Conservation (phyloP, 805 yeast genomes). For the Myxozyma nipponensis region DNA sequence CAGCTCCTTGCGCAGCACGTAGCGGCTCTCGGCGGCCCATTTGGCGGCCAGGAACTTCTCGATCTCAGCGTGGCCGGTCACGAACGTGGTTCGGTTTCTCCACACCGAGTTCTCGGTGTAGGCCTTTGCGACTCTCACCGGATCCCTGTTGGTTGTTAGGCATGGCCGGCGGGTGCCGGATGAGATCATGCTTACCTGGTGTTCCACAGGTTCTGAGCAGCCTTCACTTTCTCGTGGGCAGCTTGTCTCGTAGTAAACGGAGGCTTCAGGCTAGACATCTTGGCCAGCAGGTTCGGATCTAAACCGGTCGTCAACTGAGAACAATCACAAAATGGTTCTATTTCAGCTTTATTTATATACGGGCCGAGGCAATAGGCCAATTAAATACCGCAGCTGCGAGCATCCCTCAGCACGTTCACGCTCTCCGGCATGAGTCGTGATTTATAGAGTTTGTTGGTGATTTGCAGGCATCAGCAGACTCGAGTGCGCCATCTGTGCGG, state of each 20-base stretch:
- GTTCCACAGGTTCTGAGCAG: conserved; percentile 26
- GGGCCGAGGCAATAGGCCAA: too few species aligned
- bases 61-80: conserved; percentile 16
- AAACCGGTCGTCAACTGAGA: too few species aligned
- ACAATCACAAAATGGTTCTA: too few species aligned
- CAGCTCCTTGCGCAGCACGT: conserved; percentile 24
- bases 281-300: too few species aligned
- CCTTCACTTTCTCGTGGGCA: conserved; percentile 20
- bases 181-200: conserved; percentile 5
- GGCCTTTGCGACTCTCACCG: conserved; percentile 16
- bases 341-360: too few species aligned
- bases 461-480: too few species aligned
- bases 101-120: conserved; percentile 20
- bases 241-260: conserved; percentile 18
- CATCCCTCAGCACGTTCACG: too few species aligned
- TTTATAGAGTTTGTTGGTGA: too few species aligned
- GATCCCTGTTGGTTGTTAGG: conserved; percentile 4
- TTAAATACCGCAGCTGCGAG: too few species aligned
- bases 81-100: conserved; percentile 23
- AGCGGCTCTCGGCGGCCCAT: conserved; percentile 20
- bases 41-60: conserved; percentile 18
- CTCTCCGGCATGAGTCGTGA: too few species aligned
- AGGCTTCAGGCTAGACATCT: conserved; percentile 7
- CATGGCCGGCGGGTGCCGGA: neutral
- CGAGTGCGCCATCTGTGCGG: too few species aligned